Evolutionary conservation across 768 basidiomycete species (phyloP), one percentile per base, ranked within the genome.

Genomic region (Rhizopogon vulgaris): DNA sequence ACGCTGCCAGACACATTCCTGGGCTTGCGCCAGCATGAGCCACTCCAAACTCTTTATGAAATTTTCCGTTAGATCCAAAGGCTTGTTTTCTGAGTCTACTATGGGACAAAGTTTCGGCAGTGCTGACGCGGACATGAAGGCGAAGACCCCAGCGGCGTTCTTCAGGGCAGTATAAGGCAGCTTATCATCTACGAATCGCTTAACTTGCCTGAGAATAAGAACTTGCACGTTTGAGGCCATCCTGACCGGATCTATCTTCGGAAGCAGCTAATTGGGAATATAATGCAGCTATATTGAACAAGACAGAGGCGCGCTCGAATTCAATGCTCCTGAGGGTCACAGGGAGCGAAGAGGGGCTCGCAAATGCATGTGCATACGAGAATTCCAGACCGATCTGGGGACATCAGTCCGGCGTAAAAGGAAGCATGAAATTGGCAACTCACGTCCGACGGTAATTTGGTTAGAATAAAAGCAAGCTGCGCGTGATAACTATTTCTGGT

Each of bases 1-100:
- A 58, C 87, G 80, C 64, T 95, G 94, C 94, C 94, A 98, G 38
- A 84, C 91, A 63, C 91, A 95, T 70, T 99, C 96, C 59, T 98
- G 95, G 1, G 94, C 94, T 67, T 97, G 92, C 0, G 93, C 93
- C 4, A 94, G 77, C 82, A 92, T 86, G 51, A 97, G 77, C 56
- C 69, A 79, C 62, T 90, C 82, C 39, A 96, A 63, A 25, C 81
- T 75, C 42, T 72, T 74, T 22, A 90, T 60, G 58, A 87, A 84
- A 0, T 78, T 62, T 24, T 71, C 68, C 0, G 84, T 78, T 25
- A 96, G 75, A 64, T 97, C 95, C 14, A 74, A 58, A 0, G 85
- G 82, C 2, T 65, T 61, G n/a, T 81, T 74, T 36, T 84, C 81
- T 39, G 73, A 72, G 17, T 78, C 74, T 6, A 73, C 68, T 0